Conservation (phyloP, 352 stramenopile species). For the Halophytophthora polymorphica region DNA sequence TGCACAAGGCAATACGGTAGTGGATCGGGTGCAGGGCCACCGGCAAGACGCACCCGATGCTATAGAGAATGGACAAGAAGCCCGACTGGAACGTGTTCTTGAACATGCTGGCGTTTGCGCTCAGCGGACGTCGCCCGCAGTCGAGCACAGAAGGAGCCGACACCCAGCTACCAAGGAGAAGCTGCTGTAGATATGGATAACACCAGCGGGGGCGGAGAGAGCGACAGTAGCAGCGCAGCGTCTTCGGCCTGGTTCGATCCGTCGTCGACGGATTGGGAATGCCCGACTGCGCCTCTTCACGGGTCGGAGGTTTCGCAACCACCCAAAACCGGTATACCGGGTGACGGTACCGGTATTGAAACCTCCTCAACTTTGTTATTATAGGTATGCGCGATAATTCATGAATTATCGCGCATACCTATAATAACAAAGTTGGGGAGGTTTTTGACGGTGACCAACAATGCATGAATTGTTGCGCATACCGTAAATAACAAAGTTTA, state of each 20-base stretch:
- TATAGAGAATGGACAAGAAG: constrained; percentile 98
- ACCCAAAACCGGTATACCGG: not conserved
- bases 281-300: not conserved
- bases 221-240: not conserved
- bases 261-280: too few species aligned
- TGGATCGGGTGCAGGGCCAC: not conserved
- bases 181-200: too few species aligned
- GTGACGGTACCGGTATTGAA: not conserved
- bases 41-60: constrained; percentile 80
- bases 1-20: not conserved
- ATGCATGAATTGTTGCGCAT: too few species aligned
- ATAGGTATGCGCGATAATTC: too few species aligned
- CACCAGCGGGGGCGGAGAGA: not conserved
- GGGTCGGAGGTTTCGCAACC: not conserved
- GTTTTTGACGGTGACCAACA: too few species aligned
- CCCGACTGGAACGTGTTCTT: constrained; percentile 98
- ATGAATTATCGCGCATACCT: too few species aligned
- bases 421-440: too few species aligned
- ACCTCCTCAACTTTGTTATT: too few species aligned
- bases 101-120: constrained; percentile 78
- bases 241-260: not conserved
- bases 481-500: too few species aligned
- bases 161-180: too few species aligned
- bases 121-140: not conserved
- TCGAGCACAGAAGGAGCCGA: not conserved